Evolutionary conservation across 2,329 filamentous ascomycete genomes (phyloP).

Genomic region (Neonectria ditissima): DNA sequence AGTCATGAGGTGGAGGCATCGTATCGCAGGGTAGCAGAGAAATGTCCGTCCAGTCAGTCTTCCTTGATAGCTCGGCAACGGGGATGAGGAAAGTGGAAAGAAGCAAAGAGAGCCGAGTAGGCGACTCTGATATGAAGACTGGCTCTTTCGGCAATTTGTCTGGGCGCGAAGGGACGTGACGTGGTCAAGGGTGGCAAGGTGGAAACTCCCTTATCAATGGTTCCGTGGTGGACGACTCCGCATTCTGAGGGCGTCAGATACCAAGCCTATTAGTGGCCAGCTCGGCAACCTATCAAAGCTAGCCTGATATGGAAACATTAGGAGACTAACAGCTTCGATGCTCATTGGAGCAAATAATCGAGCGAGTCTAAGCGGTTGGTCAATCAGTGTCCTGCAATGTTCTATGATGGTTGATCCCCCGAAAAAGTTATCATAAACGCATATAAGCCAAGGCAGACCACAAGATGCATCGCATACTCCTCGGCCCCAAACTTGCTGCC

Average conservation of each 20-base stretch:
- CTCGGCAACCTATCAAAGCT: conserved; percentile 28
- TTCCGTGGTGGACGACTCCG: too few relatives aligned
- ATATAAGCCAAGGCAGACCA: background rate
- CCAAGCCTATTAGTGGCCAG: conserved; percentile 21
- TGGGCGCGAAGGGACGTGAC: background rate
- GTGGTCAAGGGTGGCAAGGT: background rate
- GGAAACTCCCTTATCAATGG: too few relatives aligned
- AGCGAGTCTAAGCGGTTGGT: background rate
- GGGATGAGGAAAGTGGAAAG: background rate
- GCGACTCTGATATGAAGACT: conserved; percentile 5
- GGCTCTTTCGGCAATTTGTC: conserved; percentile 20
- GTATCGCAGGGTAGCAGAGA: background rate
- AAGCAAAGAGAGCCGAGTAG: background rate
- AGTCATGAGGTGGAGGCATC: conserved; percentile 9
- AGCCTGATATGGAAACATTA: background rate
- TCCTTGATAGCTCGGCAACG: background rate
- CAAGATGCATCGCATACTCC: too few relatives aligned
- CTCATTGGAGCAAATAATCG: conserved; percentile 18
- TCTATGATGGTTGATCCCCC: too few relatives aligned
- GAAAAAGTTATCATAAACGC: too few relatives aligned
- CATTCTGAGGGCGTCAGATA: too few relatives aligned
- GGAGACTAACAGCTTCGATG: background rate
- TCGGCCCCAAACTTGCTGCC: too few relatives aligned
- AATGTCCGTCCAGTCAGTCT: background rate
- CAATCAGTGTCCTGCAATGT: too few relatives aligned